Evolutionary conservation across 2,329 filamentous ascomycete species (phyloP).

Genomic region (Ploettnerulaceae sp.): DNA sequence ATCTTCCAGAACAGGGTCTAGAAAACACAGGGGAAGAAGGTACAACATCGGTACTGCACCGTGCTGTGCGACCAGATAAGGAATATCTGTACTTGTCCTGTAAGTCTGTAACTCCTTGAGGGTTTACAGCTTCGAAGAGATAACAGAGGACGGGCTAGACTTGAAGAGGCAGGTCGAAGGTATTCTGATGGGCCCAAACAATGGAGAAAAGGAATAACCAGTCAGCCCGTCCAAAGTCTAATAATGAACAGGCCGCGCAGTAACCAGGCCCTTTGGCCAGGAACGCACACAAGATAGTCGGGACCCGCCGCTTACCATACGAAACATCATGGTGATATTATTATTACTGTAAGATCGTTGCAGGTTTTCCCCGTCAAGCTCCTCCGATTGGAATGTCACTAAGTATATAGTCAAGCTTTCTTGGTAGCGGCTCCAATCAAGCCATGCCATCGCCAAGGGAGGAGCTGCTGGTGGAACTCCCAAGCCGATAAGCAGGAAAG

Average conservation of each 20-base stretch:
- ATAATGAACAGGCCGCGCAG: too few relatives aligned
- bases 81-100: slow-evolving; percentile 4
- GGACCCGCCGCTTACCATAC: background rate
- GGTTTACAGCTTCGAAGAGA: slow-evolving; percentile 5
- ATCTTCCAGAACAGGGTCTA: slow-evolving; percentile 10
- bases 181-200: background rate
- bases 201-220: background rate
- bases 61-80: slow-evolving; percentile 9
- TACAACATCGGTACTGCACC: slow-evolving; percentile 1
- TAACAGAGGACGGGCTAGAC: slow-evolving; percentile 9
- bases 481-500: too few relatives aligned
- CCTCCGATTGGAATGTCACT: too few relatives aligned
- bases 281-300: background rate
- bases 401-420: background rate
- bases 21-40: slow-evolving; percentile 1
- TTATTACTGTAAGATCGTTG: too few relatives aligned
- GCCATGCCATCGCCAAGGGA: too few relatives aligned
- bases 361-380: too few relatives aligned
- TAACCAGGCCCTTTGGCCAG: too few relatives aligned
- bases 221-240: too few relatives aligned
- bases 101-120: background rate
- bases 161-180: slow-evolving; percentile 13
- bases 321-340: too few relatives aligned
- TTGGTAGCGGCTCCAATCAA: background rate
- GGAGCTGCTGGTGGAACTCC: too few relatives aligned